phyloP scores from a whole-genome alignment of 192 early-diverging fungal species.

The Hyaloraphidium curvatum region DNA sequence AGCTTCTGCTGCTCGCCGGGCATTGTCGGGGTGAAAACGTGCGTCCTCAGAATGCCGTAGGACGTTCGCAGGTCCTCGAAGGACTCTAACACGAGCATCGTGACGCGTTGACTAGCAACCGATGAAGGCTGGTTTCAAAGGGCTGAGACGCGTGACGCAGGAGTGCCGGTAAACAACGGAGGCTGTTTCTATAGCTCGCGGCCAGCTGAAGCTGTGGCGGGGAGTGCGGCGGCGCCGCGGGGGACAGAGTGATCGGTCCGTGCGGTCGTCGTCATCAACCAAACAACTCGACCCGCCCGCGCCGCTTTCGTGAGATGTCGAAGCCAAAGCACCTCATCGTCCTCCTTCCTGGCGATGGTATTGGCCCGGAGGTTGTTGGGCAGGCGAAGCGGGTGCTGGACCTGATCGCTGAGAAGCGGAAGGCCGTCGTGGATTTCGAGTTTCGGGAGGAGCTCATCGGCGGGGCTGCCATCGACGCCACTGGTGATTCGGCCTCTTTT shows the following conservation, averaged over 20 bases:
- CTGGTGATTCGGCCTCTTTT: conserved; percentile 13
- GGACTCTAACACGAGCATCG: neutral
- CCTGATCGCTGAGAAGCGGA: conserved; percentile 42
- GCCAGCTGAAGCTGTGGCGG: too few species aligned
- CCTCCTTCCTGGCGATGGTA: conserved; percentile 80
- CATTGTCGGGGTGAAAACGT: neutral
- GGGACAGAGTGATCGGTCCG: too few species aligned
- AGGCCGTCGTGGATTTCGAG: conserved; percentile 35
- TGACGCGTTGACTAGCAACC: too few species aligned
- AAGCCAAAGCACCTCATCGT: too few species aligned
- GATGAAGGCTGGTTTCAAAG: neutral
- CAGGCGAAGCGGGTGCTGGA: conserved; percentile 83
- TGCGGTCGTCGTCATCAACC: too few species aligned
- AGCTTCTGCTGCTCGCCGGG: neutral
- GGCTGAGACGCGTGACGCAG: too few species aligned
- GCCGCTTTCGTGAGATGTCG: too few species aligned
- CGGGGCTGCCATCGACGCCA: conserved; percentile 75
- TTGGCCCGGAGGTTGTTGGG: conserved; percentile 84
- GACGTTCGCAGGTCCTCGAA: neutral
- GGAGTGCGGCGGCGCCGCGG: too few species aligned
- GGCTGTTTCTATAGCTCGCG: too few species aligned
- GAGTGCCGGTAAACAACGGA: too few species aligned
- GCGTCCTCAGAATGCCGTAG: neutral
- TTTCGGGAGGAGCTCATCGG: conserved; percentile 75
- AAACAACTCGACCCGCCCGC: too few species aligned